These are phyloP conservation scores for Chionographis japonica DNA, from an alignment of 106 monocot species.

Conservation along the genomic window DNA sequence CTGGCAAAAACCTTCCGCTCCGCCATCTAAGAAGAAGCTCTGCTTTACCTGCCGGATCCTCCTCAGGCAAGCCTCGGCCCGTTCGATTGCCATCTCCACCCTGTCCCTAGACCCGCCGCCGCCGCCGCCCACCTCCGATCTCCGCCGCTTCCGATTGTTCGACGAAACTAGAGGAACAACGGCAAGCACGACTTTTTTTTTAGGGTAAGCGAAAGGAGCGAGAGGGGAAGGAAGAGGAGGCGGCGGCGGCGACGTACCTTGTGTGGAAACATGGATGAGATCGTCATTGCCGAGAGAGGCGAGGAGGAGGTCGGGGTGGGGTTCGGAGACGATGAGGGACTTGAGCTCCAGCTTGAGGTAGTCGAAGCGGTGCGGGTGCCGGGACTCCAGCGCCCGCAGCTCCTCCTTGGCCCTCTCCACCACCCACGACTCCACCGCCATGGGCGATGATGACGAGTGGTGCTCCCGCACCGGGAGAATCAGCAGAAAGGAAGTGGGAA, in stretches of 20 bases:
- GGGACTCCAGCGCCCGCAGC: conserved; percentile 33
- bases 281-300: neutral
- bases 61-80: conserved; percentile 48
- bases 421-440: conserved; percentile 25
- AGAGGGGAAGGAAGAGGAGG: neutral
- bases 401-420: conserved; percentile 41
- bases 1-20: no score
- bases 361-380: conserved; percentile 37
- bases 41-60: conserved; percentile 52
- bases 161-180: conserved; percentile 14
- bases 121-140: no score
- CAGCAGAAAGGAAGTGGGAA: no score
- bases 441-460: neutral
- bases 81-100: conserved; percentile 35
- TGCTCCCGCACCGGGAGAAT: no score
- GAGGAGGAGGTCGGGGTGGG: conserved; percentile 5
- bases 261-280: no score
- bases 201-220: conserved; percentile 7
- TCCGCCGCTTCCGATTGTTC: conserved; percentile 18
- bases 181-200: no score
- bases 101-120: conserved; percentile 12
- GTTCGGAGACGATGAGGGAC: conserved; percentile 24
- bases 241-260: neutral
- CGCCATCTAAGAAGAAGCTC: conserved; percentile 7
- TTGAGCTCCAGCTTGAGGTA: conserved; percentile 50